Base-by-base conservation (phyloP, 2,329 filamentous ascomycete species). In the Geosmithia morbida region DNA sequence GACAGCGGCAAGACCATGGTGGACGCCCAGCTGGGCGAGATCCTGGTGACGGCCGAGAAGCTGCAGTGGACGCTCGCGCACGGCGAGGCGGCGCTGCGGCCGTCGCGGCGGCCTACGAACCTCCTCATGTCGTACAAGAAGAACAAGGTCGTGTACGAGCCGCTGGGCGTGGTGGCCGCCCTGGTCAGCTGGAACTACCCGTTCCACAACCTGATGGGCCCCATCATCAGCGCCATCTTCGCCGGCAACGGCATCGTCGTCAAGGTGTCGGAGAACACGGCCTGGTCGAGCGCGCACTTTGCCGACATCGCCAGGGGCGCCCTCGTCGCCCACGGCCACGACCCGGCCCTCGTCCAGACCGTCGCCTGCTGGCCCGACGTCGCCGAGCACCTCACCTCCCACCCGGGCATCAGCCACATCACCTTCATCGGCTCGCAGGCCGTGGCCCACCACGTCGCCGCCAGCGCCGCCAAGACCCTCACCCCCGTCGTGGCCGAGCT, bases 171-270 rank as follows among this genome's bases (percentile, higher is more conserved):
- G 37, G 86, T 98, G 6, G 83, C 87, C 11, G 90, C 92, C 17
- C 83, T 90, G 46, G 87, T 98, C 42, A 92, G 85, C 60, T 98
- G 92, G 92, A 98, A 98, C 69, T 97, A 88, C 61, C 81, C 87
- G 43, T 94, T 97, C 65, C 92, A 98, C 68, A 98, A 98, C 65
- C 72, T 97, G 52, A 78, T 97, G 44, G 87, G 86, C 0, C 92
- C 90, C 14, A 77, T 96, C 54, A 94, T 97, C 60, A 89, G 86
- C 54, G 81, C 86, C 16, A 75, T 97, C 46, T 97, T 97, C 61
- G 75, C 89, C 14, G 92, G 92, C 44, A 96, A 97, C 60, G 87
- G 80, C 46, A 83, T 97, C 53, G 72, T 98, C 41, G 84, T 97
- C 62, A 98, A 98, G 68, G 86, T 85, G 44, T 95, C 87, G 46